Base-by-base conservation (phyloP, 495 filamentous ascomycete species). In the Aspergillus biplanus region DNA sequence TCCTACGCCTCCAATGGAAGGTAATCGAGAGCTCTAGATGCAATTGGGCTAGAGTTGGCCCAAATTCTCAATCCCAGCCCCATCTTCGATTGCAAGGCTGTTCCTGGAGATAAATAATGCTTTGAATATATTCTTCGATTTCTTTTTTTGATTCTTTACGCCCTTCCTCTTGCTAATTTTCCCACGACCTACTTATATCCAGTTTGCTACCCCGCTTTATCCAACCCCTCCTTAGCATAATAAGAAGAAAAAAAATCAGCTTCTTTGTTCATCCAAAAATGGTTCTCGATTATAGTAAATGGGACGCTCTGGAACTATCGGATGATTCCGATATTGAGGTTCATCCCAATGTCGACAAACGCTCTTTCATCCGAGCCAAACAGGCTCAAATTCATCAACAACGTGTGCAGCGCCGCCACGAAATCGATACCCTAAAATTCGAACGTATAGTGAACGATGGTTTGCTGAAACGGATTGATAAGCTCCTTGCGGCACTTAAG, bases 311-410 rank as follows among this genome's bases (percentile, higher is more conserved):
- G 69, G 95, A 99, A 85, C 87, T 99, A 68, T 96, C 91, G 65
- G 95, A 99, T 75, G 95, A 99, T 75, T 97, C 92, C 48, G 95
- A 99, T 74, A 90, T 99, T 70, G 95, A 99, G 78, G 94, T 97
- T 33, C 95, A 99, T 75, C 95, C 96, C 60, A 99, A 99, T 78
- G 95, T 99, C 75, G 95, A 99, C 79, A 99, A 99, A 71, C 88
- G 89, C 3, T 98, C 95, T 58, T 99, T 99, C 79, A 99, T 99
- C 74, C 92, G 95, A 58, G 95, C 95, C 59, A 99, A 98, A 80
- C 95, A 97, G 77, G 88, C 90, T 70, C 92, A 98, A 74, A 99
- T 99, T 71, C 95, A 99, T 72, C 85, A 90, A 70, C 89, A 97
- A 72, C 89, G 95, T 48, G 80, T 85, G 59, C 87, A 92, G 67